Evolutionary conservation across 768 basidiomycete genomes (phyloP).

Genomic region (Termitomyces sp.): DNA sequence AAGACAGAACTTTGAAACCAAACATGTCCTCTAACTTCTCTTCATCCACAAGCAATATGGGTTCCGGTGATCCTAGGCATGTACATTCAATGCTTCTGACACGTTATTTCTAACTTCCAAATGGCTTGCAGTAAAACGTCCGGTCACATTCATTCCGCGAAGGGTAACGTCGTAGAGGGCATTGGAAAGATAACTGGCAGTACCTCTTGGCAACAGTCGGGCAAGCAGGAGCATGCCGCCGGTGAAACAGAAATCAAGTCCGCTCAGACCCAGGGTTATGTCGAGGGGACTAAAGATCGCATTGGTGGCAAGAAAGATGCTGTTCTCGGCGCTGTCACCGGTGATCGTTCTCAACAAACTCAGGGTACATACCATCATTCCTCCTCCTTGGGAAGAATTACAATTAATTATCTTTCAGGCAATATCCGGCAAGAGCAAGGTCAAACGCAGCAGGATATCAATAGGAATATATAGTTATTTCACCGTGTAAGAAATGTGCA

Average conservation of each 20-base stretch:
- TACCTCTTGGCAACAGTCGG: constrained; percentile 36
- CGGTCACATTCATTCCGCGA: constrained; percentile 37
- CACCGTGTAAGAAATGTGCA: too few species aligned
- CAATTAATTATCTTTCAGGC: constrained; percentile 22
- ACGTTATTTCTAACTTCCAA: too few species aligned
- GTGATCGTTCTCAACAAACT: constrained; percentile 37
- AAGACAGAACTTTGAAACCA: not conserved
- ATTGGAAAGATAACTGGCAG: constrained; percentile 43
- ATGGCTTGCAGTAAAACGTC: constrained; percentile 27
- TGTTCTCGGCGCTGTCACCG: constrained; percentile 42
- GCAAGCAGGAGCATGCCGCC: constrained; percentile 42
- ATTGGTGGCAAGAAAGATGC: constrained; percentile 40
- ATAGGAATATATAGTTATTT: not conserved
- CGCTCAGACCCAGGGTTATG: constrained; percentile 43
- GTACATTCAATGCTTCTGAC: not conserved
- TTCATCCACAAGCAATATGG: not conserved
- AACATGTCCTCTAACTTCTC: not conserved
- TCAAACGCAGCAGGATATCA: constrained; percentile 12
- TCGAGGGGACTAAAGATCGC: constrained; percentile 39
- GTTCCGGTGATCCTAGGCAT: constrained; percentile 9
- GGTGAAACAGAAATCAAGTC: constrained; percentile 44
- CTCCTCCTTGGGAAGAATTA: too few species aligned
- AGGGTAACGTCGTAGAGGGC: constrained; percentile 28
- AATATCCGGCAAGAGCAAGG: constrained; percentile 29
- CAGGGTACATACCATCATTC: constrained; percentile 22